These are phyloP conservation scores for Verticillium nonalfalfae DNA, from an alignment of 2,329 filamentous ascomycete species.

Conservation along the genomic window DNA sequence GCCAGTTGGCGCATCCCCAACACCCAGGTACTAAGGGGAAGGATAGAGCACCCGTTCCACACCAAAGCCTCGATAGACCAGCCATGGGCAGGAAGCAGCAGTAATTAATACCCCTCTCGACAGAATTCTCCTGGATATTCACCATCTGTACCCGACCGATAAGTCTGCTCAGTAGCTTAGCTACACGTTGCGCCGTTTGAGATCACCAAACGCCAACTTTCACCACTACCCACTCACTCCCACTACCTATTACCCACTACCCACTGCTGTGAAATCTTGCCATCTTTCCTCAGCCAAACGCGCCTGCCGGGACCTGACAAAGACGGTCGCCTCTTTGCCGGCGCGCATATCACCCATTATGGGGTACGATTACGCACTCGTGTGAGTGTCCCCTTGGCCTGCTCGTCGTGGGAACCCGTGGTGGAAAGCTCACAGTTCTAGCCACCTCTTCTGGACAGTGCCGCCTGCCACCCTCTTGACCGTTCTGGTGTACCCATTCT, in stretches of 20 bases:
- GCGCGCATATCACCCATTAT: constrained; percentile 25
- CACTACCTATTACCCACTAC: too few relatives aligned
- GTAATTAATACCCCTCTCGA: too few relatives aligned
- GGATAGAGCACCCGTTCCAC: too few relatives aligned
- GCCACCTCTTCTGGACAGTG: constrained; percentile 61
- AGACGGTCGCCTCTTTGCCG: background rate
- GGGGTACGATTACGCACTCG: constrained; percentile 56
- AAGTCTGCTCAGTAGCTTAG: too few relatives aligned
- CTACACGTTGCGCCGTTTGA: too few relatives aligned
- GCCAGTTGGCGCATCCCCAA: too few relatives aligned
- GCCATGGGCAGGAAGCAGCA: too few relatives aligned
- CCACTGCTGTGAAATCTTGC: background rate
- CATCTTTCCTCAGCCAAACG: background rate
- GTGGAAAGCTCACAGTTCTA: constrained; percentile 18
- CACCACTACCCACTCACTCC: background rate
- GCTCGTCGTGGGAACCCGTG: background rate
- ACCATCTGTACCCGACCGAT: too few relatives aligned
- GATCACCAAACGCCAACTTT: background rate
- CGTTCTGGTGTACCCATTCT: constrained; percentile 52
- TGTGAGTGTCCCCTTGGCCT: constrained; percentile 37
- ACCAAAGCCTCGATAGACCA: too few relatives aligned
- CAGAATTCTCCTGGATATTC: too few relatives aligned
- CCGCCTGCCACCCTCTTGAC: constrained; percentile 56
- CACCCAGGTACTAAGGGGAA: too few relatives aligned
- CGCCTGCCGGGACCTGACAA: background rate